phyloP scores from a whole-genome alignment of 225 moss, liverwort and hornwort genomes.

The Pseudoscleropodium purum region DNA sequence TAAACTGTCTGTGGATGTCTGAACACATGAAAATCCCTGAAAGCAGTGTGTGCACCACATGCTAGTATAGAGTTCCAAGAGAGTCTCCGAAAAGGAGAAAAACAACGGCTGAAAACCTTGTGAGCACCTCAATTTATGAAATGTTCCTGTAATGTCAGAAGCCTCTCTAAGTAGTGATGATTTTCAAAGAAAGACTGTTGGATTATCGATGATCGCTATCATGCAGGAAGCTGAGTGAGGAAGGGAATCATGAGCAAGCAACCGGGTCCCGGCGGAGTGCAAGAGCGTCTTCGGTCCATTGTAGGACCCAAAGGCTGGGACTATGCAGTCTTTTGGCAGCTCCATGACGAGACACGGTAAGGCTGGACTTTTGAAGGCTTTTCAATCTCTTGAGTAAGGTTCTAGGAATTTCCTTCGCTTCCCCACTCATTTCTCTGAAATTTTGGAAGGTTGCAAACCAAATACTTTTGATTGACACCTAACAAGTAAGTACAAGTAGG shows the following conservation, averaged over 20 bases:
- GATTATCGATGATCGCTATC: not conserved
- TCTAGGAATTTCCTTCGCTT: not conserved
- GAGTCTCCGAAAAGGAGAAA: not conserved
- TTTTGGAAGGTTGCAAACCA: not conserved
- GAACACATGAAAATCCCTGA: not conserved
- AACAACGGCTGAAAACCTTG: not conserved
- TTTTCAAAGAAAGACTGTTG: not conserved
- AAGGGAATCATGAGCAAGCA: conserved; percentile 25
- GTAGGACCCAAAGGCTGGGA: conserved; percentile 59
- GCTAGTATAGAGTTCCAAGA: not conserved
- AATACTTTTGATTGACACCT: not conserved
- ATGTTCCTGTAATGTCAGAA: not conserved
- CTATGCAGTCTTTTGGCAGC: conserved; percentile 58
- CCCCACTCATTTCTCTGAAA: not conserved
- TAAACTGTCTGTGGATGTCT: not conserved
- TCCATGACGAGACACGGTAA: conserved; percentile 42
- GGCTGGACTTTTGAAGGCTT: not conserved
- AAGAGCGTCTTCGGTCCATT: conserved; percentile 52
- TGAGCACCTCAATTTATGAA: not conserved
- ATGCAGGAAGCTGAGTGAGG: conserved; percentile 11
- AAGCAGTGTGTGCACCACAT: not conserved
- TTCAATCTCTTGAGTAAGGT: not conserved
- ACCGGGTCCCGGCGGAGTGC: conserved; percentile 24
- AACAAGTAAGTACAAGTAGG: not conserved
- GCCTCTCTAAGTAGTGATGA: not conserved